These are phyloP conservation scores for Hanseniaspora meyeri DNA, from an alignment of 805 yeast genomes.

Conservation along the genomic window DNA sequence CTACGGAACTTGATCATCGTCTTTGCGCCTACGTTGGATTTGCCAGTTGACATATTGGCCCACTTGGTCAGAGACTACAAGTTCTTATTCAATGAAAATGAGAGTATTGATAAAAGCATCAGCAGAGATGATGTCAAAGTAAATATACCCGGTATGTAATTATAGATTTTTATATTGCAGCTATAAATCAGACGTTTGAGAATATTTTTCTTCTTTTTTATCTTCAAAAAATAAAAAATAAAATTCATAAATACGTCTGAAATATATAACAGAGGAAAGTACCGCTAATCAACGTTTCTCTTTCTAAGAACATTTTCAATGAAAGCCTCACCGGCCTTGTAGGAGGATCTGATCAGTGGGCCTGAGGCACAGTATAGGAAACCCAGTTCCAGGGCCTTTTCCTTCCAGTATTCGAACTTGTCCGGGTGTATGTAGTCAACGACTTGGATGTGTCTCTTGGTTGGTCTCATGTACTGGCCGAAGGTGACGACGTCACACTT, in stretches of 20 bases:
- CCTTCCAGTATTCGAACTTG: conserved; percentile 87
- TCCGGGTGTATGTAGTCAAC: conserved; percentile 91
- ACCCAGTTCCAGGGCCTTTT: conserved; percentile 74
- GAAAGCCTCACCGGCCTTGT: conserved; percentile 96
- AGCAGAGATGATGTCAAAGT: conserved; percentile 39
- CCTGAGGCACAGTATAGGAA: conserved; percentile 95
- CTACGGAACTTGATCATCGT: conserved; percentile 67
- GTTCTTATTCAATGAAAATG: conserved; percentile 45
- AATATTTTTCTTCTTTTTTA: no score
- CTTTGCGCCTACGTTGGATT: conserved; percentile 65
- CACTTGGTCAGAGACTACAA: conserved; percentile 51
- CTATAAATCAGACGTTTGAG: no score
- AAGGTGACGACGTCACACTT: conserved; percentile 91
- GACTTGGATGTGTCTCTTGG: conserved; percentile 96
- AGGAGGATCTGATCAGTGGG: conserved; percentile 89
- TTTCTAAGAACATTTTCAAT: conserved; percentile 84
- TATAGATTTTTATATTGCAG: background rate
- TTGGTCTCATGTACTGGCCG: conserved; percentile 98
- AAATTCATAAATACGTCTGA: background rate
- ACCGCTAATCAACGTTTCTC: conserved; percentile 30
- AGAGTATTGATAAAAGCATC: conserved; percentile 30
- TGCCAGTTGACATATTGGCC: conserved; percentile 49
- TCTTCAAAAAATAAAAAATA: background rate
- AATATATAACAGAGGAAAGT: background rate
- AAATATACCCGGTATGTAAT: conserved; percentile 33